Percentiles rank a stretch among this genome's conserved stretches.
phyloP scores from a whole-genome alignment of 139 green algal species.

The Monoraphidium neglectum region DNA sequence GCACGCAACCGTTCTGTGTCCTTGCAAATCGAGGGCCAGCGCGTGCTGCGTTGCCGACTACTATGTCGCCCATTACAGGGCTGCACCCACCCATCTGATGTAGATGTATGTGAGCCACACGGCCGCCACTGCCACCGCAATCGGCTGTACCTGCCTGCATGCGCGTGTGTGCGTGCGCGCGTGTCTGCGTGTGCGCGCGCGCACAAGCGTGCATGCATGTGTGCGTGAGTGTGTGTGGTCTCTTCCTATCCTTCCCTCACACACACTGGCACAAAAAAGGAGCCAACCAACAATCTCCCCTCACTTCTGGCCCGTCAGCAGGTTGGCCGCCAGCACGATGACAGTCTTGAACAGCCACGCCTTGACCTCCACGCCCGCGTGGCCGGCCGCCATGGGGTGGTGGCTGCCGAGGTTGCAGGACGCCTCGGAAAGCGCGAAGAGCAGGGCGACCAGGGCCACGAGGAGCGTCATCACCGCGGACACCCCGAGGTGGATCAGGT shows the following conservation, averaged over 20 bases:
- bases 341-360: constrained; percentile 16
- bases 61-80: too few relatives aligned
- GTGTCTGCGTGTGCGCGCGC: too few relatives aligned
- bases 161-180: too few relatives aligned
- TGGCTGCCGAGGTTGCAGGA: constrained; percentile 43
- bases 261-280: constrained; percentile 1
- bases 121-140: not conserved
- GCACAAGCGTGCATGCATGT: not conserved
- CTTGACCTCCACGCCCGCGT: constrained; percentile 34
- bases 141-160: too few relatives aligned
- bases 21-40: not conserved
- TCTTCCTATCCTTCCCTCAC: not conserved
- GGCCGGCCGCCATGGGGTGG: constrained; percentile 27
- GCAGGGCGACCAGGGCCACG: constrained; percentile 33
- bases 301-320: constrained; percentile 26
- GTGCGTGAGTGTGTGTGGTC: not conserved
- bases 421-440: constrained; percentile 42
- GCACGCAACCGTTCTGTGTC: not conserved
- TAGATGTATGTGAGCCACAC: constrained; percentile 40
- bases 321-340: constrained; percentile 14
- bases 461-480: constrained; percentile 12
- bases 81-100: constrained; percentile 22
- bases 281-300: not conserved
- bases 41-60: too few relatives aligned
- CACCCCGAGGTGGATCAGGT: constrained; percentile 36